Percentiles rank a stretch among this genome's conserved stretches.
phyloP scores from a whole-genome alignment of 2,329 filamentous ascomycete genomes.

The Orbilia ellipsospora region DNA sequence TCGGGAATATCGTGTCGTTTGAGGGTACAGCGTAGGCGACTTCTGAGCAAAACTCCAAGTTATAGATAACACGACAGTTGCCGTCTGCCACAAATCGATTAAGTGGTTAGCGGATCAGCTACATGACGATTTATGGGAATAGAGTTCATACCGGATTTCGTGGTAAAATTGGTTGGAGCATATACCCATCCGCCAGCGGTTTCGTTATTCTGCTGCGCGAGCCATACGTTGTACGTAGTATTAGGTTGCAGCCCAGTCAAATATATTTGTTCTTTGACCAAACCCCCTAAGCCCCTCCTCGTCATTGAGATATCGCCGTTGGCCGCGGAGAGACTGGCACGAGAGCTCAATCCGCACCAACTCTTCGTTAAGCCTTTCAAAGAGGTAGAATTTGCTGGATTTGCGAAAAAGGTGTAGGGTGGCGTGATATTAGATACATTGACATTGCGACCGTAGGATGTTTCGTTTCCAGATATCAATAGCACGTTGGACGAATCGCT shows the following conservation, averaged over 20 bases:
- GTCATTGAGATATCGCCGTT: conserved; percentile 74
- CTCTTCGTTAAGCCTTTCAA: conserved; percentile 80
- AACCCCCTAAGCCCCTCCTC: conserved; percentile 72
- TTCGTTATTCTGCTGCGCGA: conserved; percentile 64
- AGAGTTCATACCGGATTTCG: conserved; percentile 74
- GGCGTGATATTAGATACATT: conserved; percentile 64
- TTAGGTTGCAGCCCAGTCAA: conserved; percentile 71
- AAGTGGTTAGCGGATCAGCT: conserved; percentile 8
- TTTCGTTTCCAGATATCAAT: conserved; percentile 80
- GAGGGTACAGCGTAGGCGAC: conserved; percentile 91
- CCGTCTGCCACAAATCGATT: conserved; percentile 66
- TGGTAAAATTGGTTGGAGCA: conserved; percentile 76
- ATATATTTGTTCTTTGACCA: conserved; percentile 89
- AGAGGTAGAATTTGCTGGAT: conserved; percentile 70
- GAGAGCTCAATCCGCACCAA: conserved; percentile 79
- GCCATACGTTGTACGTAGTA: conserved; percentile 48
- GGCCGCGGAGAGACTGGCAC: conserved; percentile 72
- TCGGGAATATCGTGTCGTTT: conserved; percentile 73
- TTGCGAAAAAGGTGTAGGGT: conserved; percentile 82
- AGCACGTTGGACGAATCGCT: conserved; percentile 83
- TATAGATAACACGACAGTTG: conserved; percentile 86
- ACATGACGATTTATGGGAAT: neutral
- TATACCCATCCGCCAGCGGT: conserved; percentile 80
- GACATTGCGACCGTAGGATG: conserved; percentile 64
- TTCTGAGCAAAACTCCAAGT: conserved; percentile 87